Percentiles rank a stretch among this genome's conserved stretches.
Conservation (phyloP, 129 eudicot genomes). For the Gnaphalium uliginosum region DNA sequence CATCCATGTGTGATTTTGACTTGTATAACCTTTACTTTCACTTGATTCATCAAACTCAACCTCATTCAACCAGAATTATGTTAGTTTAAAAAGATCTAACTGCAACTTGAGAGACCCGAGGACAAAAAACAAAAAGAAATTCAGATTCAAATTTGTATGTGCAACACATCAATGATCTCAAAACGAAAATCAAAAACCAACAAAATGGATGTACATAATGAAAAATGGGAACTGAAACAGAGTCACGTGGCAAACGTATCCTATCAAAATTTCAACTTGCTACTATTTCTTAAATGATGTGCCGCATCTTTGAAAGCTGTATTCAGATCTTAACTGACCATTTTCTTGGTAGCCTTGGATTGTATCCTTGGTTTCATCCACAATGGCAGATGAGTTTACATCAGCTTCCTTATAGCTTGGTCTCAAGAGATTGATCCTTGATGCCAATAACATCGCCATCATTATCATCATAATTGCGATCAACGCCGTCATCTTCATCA, state of each 20-base stretch:
- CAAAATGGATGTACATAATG: constrained; percentile 25
- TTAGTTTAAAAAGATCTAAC: background rate
- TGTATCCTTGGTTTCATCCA: constrained; percentile 20
- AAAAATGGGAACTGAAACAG: constrained; percentile 17
- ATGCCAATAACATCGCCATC: constrained; percentile 20
- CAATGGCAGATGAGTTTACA: constrained; percentile 16
- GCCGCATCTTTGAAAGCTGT: constrained; percentile 6
- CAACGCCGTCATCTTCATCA: constrained; percentile 25
- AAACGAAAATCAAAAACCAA: constrained; percentile 21
- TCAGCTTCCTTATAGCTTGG: constrained; percentile 2
- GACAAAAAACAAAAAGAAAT: constrained; percentile 4
- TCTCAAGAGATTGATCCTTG: background rate
- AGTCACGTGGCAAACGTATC: constrained; percentile 15
- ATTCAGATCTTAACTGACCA: constrained; percentile 23
- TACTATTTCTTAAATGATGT: no score
- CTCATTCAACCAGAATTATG: no score
- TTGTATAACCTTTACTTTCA: no score
- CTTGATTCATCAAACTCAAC: no score
- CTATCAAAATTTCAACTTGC: constrained; percentile 8
- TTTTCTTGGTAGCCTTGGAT: constrained; percentile 4
- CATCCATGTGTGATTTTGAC: no score
- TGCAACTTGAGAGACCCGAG: constrained; percentile 7
- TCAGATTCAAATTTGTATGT: constrained; percentile 34
- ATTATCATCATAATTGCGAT: background rate
- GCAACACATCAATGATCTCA: constrained; percentile 23